A percentile compares a stretch with the other conserved stretches of the same genome.
Evolutionary conservation across 306 rosid species (phyloP).

Genomic region (Trifolium pratense): DNA sequence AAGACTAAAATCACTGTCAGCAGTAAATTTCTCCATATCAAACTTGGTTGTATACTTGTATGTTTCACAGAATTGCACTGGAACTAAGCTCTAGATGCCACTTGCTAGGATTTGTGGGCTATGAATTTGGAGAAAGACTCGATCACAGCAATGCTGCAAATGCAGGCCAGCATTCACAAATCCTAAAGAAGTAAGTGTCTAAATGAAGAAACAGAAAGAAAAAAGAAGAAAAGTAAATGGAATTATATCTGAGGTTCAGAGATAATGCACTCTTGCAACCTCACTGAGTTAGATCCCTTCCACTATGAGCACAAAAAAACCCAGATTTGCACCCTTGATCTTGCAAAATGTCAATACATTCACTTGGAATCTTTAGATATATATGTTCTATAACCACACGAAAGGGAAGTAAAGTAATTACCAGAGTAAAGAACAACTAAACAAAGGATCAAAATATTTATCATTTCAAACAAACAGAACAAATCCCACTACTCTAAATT

Average conservation of each 20-base stretch:
- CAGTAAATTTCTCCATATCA: background rate
- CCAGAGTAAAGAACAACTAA: background rate
- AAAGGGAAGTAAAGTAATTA: background rate
- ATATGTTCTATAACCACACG: background rate
- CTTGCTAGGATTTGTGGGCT: background rate
- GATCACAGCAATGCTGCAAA: background rate
- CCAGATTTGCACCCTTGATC: background rate
- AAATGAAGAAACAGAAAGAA: too few relatives aligned
- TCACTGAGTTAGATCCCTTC: background rate
- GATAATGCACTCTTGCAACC: background rate
- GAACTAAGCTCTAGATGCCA: background rate
- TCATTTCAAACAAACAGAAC: constrained; percentile 14
- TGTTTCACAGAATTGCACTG: background rate
- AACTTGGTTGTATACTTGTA: background rate
- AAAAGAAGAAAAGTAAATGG: too few relatives aligned
- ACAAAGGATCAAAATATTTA: background rate
- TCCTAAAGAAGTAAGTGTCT: background rate
- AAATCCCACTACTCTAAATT: constrained; percentile 17
- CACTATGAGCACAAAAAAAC: background rate
- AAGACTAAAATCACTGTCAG: background rate
- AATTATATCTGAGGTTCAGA: background rate
- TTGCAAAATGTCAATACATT: background rate
- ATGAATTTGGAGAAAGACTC: background rate
- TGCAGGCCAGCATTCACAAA: background rate
- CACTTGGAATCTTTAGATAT: background rate